Evolutionary conservation across 768 basidiomycete species (phyloP), one percentile per base, ranked within the genome.

Genomic region (Lactarius hengduanensis): DNA sequence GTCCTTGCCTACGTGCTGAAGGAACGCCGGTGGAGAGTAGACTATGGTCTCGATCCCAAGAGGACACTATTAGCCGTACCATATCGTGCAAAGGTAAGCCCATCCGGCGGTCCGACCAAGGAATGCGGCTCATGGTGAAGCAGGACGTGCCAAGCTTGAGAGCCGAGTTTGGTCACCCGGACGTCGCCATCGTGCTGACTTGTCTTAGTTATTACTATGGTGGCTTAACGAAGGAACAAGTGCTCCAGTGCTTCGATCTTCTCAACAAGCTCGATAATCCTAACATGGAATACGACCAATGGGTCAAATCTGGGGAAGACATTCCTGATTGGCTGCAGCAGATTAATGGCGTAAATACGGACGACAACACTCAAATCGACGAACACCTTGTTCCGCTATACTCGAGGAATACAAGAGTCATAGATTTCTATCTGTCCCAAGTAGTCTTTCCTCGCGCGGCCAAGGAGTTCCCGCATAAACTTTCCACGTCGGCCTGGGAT

Each of bases 121-220:
- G 43, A 16, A 57, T 4, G 13, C 20, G 10, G 56, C 62, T 63
- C 26, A 63, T 4, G n/a, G 9, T 20, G n/a, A 57, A 45, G 26
- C 7, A 83, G 67, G 83, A 85, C 55, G 73, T 78, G 7, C 83
- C 84, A 0, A 74, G 80, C 10, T 67, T 73, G 8, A 73, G 78
- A 34, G 78, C 83, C 43, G 82, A 84, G 57, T 84, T 84, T 60
- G 81, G 82, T 2, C 83, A 85, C 69, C 83, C 83, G 0, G 84
- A 85, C 34, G 75, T 83, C 7, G 76, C 77, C 1, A 73, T 84
- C n/a, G 61, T 73, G 16, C 72, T 84, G 56, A 84, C 83, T 0
- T 83, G 79, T 60, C 71, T 84, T 38, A 76, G 76, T 1, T 84
- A 84, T 61, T 83, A 84, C 60, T 84, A 84, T 54, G 71, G 72